Conservation (phyloP, 805 yeast genomes). For the Naumovozyma castellii region DNA sequence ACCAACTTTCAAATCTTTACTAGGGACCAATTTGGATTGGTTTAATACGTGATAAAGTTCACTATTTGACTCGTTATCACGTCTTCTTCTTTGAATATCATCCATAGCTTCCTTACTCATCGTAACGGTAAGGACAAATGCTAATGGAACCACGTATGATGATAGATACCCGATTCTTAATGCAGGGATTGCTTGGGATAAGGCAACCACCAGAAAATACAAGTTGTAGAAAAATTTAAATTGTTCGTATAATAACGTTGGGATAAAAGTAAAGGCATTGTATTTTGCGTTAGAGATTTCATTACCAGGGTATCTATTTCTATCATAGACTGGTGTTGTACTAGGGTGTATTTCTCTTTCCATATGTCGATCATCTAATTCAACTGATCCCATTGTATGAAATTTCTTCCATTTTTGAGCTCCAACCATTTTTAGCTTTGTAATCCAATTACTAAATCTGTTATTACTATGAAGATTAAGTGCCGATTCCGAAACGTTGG, state of each 20-base stretch:
- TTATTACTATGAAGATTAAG: slow-evolving; percentile 2
- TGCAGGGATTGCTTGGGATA: slow-evolving; percentile 85
- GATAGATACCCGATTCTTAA: slow-evolving; percentile 88
- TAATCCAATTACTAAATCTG: neutral
- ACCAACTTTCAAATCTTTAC: slow-evolving; percentile 71
- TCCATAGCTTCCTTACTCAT: slow-evolving; percentile 95
- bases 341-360: slow-evolving; percentile 38
- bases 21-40: slow-evolving; percentile 35
- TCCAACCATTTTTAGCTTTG: neutral
- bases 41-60: slow-evolving; percentile 70
- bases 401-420: slow-evolving; percentile 2
- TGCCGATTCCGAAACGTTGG: neutral
- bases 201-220: slow-evolving; percentile 84
- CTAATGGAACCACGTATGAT: slow-evolving; percentile 88
- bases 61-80: slow-evolving; percentile 82
- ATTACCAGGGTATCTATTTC: slow-evolving; percentile 46
- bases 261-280: slow-evolving; percentile 77
- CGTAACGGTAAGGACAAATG: slow-evolving; percentile 83
- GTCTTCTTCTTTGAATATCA: slow-evolving; percentile 79
- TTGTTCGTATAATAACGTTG: slow-evolving; percentile 85
- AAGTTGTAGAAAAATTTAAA: slow-evolving; percentile 93
- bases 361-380: slow-evolving; percentile 19
- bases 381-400: slow-evolving; percentile 8
- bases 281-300: slow-evolving; percentile 92
- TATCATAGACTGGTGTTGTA: slow-evolving; percentile 31